Conservation (phyloP, 176 grass and related monocot species). For the Carex cristatella region DNA sequence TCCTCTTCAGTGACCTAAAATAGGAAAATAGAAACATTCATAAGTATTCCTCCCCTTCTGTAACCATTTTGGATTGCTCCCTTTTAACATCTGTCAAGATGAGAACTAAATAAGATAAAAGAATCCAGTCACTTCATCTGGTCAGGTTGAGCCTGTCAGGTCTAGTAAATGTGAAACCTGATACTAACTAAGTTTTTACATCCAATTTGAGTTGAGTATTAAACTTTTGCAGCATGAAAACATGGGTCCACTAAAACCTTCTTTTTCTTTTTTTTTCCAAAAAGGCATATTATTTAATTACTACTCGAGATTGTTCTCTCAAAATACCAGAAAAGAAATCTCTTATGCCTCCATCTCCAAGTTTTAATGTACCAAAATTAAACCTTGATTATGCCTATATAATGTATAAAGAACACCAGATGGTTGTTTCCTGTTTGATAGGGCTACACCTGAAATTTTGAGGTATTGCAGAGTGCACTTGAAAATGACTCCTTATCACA, state of each 20-base stretch:
- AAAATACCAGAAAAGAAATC: not conserved
- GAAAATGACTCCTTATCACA: not conserved
- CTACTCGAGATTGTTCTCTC: not conserved
- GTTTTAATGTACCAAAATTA: not conserved
- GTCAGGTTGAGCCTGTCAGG: not conserved
- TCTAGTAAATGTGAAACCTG: not conserved
- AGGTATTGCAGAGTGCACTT: not conserved
- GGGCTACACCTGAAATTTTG: not conserved
- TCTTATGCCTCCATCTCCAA: not conserved
- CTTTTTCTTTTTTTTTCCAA: not conserved
- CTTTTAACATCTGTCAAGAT: not conserved
- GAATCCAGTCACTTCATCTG: not conserved
- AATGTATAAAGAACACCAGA: not conserved
- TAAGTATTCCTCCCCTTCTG: not conserved
- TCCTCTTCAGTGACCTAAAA: slow-evolving; percentile 80
- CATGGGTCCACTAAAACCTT: not conserved
- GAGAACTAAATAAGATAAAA: not conserved
- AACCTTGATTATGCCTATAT: not conserved
- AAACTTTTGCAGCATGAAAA: not conserved
- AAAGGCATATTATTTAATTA: not conserved
- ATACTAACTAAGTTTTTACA: not conserved
- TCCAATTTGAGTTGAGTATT: not conserved
- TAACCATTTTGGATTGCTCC: not conserved
- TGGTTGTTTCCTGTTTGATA: not conserved
- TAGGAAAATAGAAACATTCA: not conserved